Evolutionary conservation across 495 filamentous ascomycete species (phyloP).

Genomic region (Rostrohypoxylon terebratum): DNA sequence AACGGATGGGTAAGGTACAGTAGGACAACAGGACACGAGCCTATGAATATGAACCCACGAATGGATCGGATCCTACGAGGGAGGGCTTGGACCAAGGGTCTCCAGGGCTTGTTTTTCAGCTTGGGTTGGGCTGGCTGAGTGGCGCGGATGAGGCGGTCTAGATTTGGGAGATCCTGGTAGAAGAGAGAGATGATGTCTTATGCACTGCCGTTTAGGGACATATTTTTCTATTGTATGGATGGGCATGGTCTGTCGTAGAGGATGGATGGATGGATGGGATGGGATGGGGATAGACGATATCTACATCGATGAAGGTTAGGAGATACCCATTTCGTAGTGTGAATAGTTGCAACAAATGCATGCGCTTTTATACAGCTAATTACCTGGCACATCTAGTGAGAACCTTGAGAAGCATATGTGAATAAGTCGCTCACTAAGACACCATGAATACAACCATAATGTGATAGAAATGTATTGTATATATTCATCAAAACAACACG

Average conservation of each 20-base stretch:
- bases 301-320: background rate
- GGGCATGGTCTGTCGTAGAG: background rate
- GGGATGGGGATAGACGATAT: background rate
- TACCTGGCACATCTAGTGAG: background rate
- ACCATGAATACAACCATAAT: background rate
- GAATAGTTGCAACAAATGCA: background rate
- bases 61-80: background rate
- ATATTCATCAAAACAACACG: background rate
- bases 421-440: background rate
- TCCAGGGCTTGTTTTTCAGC: background rate
- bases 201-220: background rate
- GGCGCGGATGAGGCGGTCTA: background rate
- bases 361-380: background rate
- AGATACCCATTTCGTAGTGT: slow-evolving; percentile 19
- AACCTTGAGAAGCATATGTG: background rate
- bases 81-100: background rate
- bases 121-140: background rate
- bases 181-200: background rate
- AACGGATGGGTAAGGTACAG: background rate
- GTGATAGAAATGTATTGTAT: background rate
- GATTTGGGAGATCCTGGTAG: background rate
- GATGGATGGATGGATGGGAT: background rate
- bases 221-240: background rate
- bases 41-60: background rate
- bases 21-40: background rate